Conservation (phyloP, 1,284 basidiomycete genomes). For the Microstroma glucosiphilum region DNA sequence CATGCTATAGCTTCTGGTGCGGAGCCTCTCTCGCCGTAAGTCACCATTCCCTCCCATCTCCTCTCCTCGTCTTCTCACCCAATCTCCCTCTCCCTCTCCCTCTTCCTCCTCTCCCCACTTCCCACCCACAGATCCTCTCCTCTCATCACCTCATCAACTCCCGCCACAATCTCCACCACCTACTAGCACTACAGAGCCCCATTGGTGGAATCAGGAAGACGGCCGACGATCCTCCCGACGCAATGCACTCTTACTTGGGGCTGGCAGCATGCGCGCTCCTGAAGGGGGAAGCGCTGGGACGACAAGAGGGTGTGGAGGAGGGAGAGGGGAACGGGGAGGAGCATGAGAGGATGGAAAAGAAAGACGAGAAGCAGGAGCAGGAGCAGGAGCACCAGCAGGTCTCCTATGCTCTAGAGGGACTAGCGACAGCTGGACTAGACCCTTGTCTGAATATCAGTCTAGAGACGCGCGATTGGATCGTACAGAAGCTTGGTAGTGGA, state of each 20-base stretch:
- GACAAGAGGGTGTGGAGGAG: background rate
- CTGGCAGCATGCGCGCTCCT: constrained; percentile 39
- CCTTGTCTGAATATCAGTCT: background rate
- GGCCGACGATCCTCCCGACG: constrained; percentile 36
- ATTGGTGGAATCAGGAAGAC: constrained; percentile 44
- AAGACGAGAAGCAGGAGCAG: background rate
- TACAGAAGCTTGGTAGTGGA: background rate
- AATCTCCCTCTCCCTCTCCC: background rate
- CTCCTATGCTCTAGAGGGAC: background rate
- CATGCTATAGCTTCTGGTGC: constrained; percentile 49
- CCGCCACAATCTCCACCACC: constrained; percentile 24
- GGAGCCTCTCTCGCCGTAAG: constrained; percentile 29
- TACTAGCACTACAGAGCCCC: constrained; percentile 33
- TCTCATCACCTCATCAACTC: constrained; percentile 28
- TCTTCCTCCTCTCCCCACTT: background rate
- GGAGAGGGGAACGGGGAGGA: background rate
- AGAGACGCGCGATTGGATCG: background rate
- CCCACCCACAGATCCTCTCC: constrained; percentile 20
- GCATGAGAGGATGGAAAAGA: background rate
- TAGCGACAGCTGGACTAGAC: background rate
- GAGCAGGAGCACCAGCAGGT: background rate
- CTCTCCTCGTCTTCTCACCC: background rate
- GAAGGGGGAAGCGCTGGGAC: constrained; percentile 5
- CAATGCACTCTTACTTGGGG: constrained; percentile 44
- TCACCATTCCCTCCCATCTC: background rate